These are phyloP conservation scores for Gentiana straminea DNA, from an alignment of 257 asterid genomes.

Conservation along the genomic window DNA sequence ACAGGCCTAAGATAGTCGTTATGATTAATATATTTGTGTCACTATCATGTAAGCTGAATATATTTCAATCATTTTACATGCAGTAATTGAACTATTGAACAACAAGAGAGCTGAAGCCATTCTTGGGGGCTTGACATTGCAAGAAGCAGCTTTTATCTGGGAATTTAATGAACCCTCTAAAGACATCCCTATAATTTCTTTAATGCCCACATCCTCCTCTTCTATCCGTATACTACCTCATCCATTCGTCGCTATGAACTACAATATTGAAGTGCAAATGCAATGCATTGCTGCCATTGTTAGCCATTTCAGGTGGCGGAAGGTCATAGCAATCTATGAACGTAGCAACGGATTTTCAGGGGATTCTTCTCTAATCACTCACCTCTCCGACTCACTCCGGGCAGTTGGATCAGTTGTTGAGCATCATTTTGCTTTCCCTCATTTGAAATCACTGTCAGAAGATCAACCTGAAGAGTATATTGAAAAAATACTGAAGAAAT, in stretches of 20 bases:
- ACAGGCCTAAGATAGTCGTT: not conserved
- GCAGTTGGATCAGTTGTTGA: slow-evolving; percentile 26
- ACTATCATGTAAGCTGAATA: too few species aligned
- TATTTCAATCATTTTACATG: not conserved
- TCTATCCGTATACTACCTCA: slow-evolving; percentile 9
- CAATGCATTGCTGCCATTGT: slow-evolving; percentile 38
- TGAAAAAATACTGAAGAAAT: slow-evolving; percentile 20
- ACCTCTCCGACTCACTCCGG: slow-evolving; percentile 31
- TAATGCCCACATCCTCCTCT: slow-evolving; percentile 15
- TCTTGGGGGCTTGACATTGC: slow-evolving; percentile 31
- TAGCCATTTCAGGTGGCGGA: slow-evolving; percentile 44
- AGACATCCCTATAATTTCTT: slow-evolving; percentile 30
- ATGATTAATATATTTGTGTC: too few species aligned
- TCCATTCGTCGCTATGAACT: slow-evolving; percentile 17
- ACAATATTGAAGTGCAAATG: slow-evolving; percentile 20
- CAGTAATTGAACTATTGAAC: slow-evolving; percentile 33
- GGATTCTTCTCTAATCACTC: slow-evolving; percentile 18
- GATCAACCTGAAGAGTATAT: slow-evolving; percentile 5
- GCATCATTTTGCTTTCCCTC: slow-evolving; percentile 24
- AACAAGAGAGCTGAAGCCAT: slow-evolving; percentile 26
- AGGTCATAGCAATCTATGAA: slow-evolving; percentile 33
- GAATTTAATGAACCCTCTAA: slow-evolving; percentile 10
- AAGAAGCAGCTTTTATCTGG: slow-evolving; percentile 39
- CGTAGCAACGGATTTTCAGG: slow-evolving; percentile 18
- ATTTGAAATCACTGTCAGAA: slow-evolving; percentile 12